Evolutionary conservation across 768 basidiomycete species (phyloP).

Genomic region (Pleurotus tuber-regium): DNA sequence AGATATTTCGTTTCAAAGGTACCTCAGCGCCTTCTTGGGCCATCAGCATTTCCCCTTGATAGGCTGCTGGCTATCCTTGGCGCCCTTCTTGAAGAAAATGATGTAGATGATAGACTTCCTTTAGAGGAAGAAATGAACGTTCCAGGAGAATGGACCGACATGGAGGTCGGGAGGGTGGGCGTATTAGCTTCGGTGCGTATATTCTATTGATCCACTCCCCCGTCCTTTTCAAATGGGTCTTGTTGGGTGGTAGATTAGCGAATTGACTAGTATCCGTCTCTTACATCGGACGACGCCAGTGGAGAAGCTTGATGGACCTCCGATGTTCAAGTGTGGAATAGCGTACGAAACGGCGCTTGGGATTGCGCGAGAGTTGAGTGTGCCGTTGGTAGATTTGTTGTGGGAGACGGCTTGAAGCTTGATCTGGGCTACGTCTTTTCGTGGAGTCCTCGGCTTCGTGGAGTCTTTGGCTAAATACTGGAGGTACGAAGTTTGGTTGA

Average conservation of each 20-base stretch:
- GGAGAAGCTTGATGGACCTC: slow-evolving; percentile 67
- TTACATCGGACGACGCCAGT: slow-evolving; percentile 59
- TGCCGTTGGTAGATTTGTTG: slow-evolving; percentile 62
- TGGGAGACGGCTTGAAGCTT: slow-evolving; percentile 54
- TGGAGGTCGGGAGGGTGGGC: slow-evolving; percentile 63
- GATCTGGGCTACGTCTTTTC: too few relatives aligned
- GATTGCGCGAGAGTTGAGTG: slow-evolving; percentile 57
- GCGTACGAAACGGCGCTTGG: slow-evolving; percentile 51
- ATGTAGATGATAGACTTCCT: slow-evolving; percentile 38
- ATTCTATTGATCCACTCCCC: not conserved
- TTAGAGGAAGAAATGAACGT: slow-evolving; percentile 44
- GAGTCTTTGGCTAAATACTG: too few relatives aligned
- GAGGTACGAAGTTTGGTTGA: too few relatives aligned
- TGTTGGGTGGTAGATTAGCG: slow-evolving; percentile 49
- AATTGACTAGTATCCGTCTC: slow-evolving; percentile 62
- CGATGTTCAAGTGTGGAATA: slow-evolving; percentile 74
- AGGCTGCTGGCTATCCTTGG: slow-evolving; percentile 79
- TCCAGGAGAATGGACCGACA: slow-evolving; percentile 73
- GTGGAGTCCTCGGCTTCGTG: too few relatives aligned
- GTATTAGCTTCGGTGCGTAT: slow-evolving; percentile 56
- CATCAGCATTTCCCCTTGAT: slow-evolving; percentile 75
- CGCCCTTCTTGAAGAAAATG: slow-evolving; percentile 73
- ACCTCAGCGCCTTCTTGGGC: slow-evolving; percentile 78
- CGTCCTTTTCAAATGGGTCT: slow-evolving; percentile 1
- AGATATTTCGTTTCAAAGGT: too few relatives aligned